Base-by-base conservation (phyloP, 225 moss, liverwort and hornwort species). In the Bryum argenteum region DNA sequence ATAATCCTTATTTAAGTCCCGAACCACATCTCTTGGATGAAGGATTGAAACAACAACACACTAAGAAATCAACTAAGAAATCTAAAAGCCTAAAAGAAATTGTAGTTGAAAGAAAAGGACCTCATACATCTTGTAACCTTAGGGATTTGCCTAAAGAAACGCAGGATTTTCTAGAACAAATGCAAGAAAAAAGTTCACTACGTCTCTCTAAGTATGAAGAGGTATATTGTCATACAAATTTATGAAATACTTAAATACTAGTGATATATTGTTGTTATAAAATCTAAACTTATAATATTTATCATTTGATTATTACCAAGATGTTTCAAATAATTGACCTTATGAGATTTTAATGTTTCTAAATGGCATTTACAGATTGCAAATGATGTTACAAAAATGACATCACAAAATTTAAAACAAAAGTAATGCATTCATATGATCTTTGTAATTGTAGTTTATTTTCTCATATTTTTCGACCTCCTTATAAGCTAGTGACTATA, bases 121-220 rank as follows among this genome's bases (percentile, higher is more conserved):
- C 23, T 2, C 6, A 0, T 10, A 43, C 20, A 44, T 57, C 3
- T 19, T 9, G 8, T 58, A 54, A 33, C 57, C 1, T 28, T 6
- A 23, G 0, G 24, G 44, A 61, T 15, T 26, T 73, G 63, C 67
- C 81, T 3, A 23, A 40, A 67, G 58, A 67, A 0, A 54, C 47
- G 54, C 63, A 82, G 60, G 39, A 54, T 0, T 86, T 77, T 69
- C 37, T 86, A 11, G 43, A 64, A 62, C 71, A 69, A 59, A 44
- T 82, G 2, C 48, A 65, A 18, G 8, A 57, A 23, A 71, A 71
- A 14, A 82, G 28, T 50, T 53, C 39, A 23, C 0, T 15, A 2
- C 17, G 1, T 1, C 75, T 72, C 50, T 72, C 21, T 3, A 78
- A 67, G 1, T 66, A 69, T 21, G 65, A 78, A 51, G 12, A 62